Base-by-base conservation (phyloP, 805 yeast genomes). In the Torulaspora indica region DNA sequence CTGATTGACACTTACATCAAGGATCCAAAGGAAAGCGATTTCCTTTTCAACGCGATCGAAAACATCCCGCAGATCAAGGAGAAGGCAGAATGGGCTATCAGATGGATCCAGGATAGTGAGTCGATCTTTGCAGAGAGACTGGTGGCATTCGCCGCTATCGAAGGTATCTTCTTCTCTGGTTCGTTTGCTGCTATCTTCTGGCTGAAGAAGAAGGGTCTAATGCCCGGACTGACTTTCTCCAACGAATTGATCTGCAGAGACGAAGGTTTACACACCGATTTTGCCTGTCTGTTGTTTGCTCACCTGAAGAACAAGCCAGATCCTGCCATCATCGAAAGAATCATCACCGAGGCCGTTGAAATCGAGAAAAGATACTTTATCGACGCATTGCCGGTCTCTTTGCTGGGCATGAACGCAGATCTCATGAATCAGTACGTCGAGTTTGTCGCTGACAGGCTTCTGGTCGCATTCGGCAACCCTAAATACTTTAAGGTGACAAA, bases 191-290 rank as follows among this genome's bases (percentile, higher is more conserved):
- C 98, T 42, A 89, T 91, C 66, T 91, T 91, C 76, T 91, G 98
- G 98, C 81, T 91, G 64, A 91, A 93, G 81, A 91, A 91, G 81
- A 85, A 96, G 70, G 98, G 98, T 67, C 76, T 91, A 65, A 91
- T 91, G 98, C 98, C 98, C 29, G 98, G 98, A 64, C 77, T 91
- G 61, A 91, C 98, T 35, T 93, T 91, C 78, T 90, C 98, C 45
- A 91, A 91, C 71, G 98, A 91, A 73, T 80, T 91, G 66, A 91
- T 91, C 61, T 89, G 95, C 66, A 88, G 98, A 73, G 98, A 91
- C 70, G 98, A 91, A 75, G 98, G 98, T 68, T 75, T 93, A 71
- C 98, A 91, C 72, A 91, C 98, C 42, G 98, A 91, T 73, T 91
- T 93, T 70, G 98, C 98, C 24, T 93, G 98, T 70, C 75, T 91